Percentiles rank a stretch among this genome's conserved stretches.
phyloP scores from a whole-genome alignment of 2,329 filamentous ascomycete genomes.

The Epichloe baconii region DNA sequence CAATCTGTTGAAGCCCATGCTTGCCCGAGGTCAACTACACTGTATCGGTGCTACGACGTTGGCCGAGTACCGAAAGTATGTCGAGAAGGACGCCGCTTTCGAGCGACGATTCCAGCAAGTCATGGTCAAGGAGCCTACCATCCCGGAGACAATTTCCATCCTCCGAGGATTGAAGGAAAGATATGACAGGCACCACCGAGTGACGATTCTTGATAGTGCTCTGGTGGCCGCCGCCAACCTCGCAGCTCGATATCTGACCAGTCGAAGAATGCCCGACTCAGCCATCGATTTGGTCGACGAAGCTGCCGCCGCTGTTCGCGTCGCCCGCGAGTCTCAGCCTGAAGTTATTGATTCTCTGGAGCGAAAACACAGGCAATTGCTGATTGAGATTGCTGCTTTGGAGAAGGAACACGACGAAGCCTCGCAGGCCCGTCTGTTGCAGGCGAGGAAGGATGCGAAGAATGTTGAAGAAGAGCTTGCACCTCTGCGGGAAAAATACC shows the following conservation, averaged over 20 bases:
- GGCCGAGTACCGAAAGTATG: slow-evolving; percentile 94
- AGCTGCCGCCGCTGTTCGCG: slow-evolving; percentile 88
- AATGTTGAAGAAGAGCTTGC: slow-evolving; percentile 89
- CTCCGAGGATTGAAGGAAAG: slow-evolving; percentile 96
- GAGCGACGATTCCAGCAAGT: slow-evolving; percentile 98
- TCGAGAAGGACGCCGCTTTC: slow-evolving; percentile 96
- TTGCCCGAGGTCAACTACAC: slow-evolving; percentile 90
- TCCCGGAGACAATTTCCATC: slow-evolving; percentile 88
- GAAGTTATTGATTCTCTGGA: slow-evolving; percentile 93
- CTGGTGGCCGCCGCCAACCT: slow-evolving; percentile 86
- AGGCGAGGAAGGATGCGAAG: slow-evolving; percentile 79
- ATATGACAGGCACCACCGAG: slow-evolving; percentile 96
- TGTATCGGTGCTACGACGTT: slow-evolving; percentile 96
- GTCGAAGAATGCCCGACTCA: slow-evolving; percentile 82
- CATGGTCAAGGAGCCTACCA: slow-evolving; percentile 82
- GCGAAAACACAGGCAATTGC: slow-evolving; percentile 74
- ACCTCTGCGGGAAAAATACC: slow-evolving; percentile 89
- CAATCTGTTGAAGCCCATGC: slow-evolving; percentile 95
- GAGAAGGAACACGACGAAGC: slow-evolving; percentile 91
- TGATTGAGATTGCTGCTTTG: slow-evolving; percentile 94
- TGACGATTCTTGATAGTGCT: slow-evolving; percentile 88
- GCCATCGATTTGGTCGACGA: slow-evolving; percentile 95
- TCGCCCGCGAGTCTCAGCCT: slow-evolving; percentile 90
- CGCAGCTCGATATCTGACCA: slow-evolving; percentile 85
- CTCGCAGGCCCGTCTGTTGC: slow-evolving; percentile 67